phyloP scores from a whole-genome alignment of 306 rosid species.

The Biancaea sappan region DNA sequence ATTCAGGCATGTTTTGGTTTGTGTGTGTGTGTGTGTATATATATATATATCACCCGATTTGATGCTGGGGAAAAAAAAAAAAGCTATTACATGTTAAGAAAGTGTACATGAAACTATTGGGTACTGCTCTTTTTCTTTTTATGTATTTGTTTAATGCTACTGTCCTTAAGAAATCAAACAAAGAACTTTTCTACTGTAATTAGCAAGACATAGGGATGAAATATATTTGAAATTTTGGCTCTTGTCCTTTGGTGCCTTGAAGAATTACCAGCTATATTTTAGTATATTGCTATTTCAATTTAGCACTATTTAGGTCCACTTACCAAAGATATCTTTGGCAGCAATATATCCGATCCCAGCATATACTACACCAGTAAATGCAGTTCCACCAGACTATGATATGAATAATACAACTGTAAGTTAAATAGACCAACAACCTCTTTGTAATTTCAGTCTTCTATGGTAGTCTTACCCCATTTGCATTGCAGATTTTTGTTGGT shows the following conservation, averaged over 20 bases:
- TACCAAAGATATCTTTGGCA: slow-evolving; percentile 37
- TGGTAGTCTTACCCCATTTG: slow-evolving; percentile 35
- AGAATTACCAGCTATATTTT: background rate
- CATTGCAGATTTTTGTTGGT: slow-evolving; percentile 74
- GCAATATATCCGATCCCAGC: slow-evolving; percentile 66
- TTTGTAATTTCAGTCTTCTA: background rate
- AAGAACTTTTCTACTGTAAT: background rate
- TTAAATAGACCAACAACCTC: slow-evolving; percentile 6
- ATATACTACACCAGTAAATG: slow-evolving; percentile 59
- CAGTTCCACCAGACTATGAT: slow-evolving; percentile 66
- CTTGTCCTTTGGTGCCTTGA: background rate
- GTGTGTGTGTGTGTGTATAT: too few relatives aligned
- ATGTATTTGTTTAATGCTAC: background rate
- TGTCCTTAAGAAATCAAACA: background rate
- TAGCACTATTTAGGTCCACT: slow-evolving; percentile 14
- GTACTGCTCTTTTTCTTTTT: background rate
- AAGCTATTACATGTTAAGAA: background rate
- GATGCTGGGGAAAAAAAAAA: background rate
- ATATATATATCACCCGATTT: too few relatives aligned
- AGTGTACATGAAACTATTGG: background rate
- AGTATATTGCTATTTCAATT: slow-evolving; percentile 3
- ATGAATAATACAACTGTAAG: slow-evolving; percentile 82
- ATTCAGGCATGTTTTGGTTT: background rate
- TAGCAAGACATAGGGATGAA: background rate
- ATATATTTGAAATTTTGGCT: background rate